A percentile compares a stretch with the other conserved stretches of the same genome.
Conservation (phyloP, 768 basidiomycete genomes). For the Pleurotus pulmonarius region DNA sequence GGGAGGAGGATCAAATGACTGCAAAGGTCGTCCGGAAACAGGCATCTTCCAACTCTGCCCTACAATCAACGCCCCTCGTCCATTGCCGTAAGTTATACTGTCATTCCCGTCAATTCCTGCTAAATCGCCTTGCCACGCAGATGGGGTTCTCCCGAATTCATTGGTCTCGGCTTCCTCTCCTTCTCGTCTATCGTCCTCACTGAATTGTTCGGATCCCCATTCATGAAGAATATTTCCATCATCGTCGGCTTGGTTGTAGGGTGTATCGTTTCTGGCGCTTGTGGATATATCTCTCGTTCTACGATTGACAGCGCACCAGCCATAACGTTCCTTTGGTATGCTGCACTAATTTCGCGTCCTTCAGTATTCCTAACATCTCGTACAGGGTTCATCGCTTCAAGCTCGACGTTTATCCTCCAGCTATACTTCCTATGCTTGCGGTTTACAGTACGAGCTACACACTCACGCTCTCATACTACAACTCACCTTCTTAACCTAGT, state of each 20-base stretch:
- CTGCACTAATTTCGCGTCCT: not conserved
- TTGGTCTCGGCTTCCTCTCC: constrained; percentile 83
- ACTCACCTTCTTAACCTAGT: constrained; percentile 30
- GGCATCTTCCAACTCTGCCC: constrained; percentile 76
- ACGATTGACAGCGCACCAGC: constrained; percentile 65
- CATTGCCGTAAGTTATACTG: constrained; percentile 47
- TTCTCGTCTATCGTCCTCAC: constrained; percentile 75
- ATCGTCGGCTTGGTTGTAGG: constrained; percentile 75
- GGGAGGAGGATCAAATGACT: constrained; percentile 81
- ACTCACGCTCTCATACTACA: not conserved
- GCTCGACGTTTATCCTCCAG: constrained; percentile 72
- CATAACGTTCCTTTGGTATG: constrained; percentile 78
- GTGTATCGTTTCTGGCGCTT: constrained; percentile 76
- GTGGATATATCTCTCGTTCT: constrained; percentile 71
- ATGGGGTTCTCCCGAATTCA: constrained; percentile 82
- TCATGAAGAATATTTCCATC: constrained; percentile 77
- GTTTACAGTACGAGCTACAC: constrained; percentile 24
- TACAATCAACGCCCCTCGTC: constrained; percentile 61
- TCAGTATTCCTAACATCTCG: not conserved
- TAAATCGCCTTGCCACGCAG: constrained; percentile 21
- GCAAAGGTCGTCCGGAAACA: constrained; percentile 51
- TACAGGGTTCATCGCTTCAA: constrained; percentile 73
- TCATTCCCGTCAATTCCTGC: not conserved
- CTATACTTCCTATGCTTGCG: constrained; percentile 42
- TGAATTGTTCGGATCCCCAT: constrained; percentile 82